Evolutionary conservation across 2,329 filamentous ascomycete genomes (phyloP).

Genomic region (Aspergillus ibericus): DNA sequence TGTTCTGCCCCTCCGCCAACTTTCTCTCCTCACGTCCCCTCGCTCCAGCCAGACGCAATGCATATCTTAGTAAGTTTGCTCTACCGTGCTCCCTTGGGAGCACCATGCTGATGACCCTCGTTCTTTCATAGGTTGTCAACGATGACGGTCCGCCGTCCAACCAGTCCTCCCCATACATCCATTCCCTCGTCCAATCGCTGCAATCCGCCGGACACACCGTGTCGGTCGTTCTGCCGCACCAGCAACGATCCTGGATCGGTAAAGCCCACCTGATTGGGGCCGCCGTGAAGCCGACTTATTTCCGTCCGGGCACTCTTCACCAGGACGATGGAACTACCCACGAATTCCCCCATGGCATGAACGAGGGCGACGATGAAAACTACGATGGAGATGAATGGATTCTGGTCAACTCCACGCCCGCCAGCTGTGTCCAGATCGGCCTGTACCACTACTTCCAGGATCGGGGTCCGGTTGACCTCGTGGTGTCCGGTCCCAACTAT

Average conservation of each 20-base stretch:
- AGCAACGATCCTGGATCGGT: constrained; percentile 95
- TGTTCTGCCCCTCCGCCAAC: constrained; percentile 14
- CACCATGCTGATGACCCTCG: constrained; percentile 6
- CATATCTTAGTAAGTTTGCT: constrained; percentile 52
- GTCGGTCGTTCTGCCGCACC: constrained; percentile 86
- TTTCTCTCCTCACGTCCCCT: constrained; percentile 16
- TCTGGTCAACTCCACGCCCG: constrained; percentile 76
- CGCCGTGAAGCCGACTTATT: constrained; percentile 80
- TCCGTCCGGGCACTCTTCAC: constrained; percentile 64
- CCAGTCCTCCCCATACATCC: constrained; percentile 77
- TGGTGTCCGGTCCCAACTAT: constrained; percentile 80
- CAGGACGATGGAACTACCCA: constrained; percentile 68
- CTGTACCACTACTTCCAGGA: constrained; percentile 76
- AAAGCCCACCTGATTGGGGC: constrained; percentile 96
- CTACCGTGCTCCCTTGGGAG: background rate
- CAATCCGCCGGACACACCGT: constrained; percentile 78
- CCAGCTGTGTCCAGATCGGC: constrained; percentile 78
- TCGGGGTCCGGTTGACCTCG: constrained; percentile 70
- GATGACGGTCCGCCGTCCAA: constrained; percentile 79
- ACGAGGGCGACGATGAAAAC: constrained; percentile 54
- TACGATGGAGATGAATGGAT: constrained; percentile 73
- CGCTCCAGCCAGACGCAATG: constrained; percentile 35
- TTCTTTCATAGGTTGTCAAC: constrained; percentile 54
- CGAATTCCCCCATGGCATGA: constrained; percentile 52
- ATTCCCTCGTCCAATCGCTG: constrained; percentile 69